phyloP scores from a whole-genome alignment of 495 filamentous ascomycete genomes.

The Trichodelitschia bisporula region DNA sequence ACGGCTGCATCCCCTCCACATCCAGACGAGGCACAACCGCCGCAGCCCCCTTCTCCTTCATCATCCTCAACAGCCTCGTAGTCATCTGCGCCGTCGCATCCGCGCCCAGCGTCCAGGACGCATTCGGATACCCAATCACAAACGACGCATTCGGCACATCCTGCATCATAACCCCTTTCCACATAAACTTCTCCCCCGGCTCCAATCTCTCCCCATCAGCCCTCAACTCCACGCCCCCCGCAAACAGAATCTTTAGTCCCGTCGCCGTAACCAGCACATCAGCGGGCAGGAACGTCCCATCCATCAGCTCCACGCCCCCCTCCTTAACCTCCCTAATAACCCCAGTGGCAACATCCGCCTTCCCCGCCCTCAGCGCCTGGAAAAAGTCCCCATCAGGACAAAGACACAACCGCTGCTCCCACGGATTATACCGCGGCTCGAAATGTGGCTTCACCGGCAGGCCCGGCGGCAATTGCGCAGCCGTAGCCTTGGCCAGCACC shows the following conservation, averaged over 20 bases:
- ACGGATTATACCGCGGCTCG: conserved; percentile 43
- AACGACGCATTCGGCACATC: conserved; percentile 31
- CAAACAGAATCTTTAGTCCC: conserved; percentile 33
- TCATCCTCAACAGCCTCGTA: conserved; percentile 19
- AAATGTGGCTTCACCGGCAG: conserved; percentile 42
- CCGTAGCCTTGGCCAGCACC: conserved; percentile 20
- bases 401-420: conserved; percentile 50
- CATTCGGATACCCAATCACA: conserved; percentile 31
- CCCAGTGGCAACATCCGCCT: conserved; percentile 39
- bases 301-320: conserved; percentile 29
- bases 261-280: conserved; percentile 62
- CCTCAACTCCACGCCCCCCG: conserved; percentile 21
- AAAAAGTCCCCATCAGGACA: conserved; percentile 54
- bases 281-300: conserved; percentile 28
- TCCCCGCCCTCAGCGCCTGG: conserved; percentile 27
- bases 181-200: conserved; percentile 23
- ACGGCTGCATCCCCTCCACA: conserved; percentile 11
- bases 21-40: conserved; percentile 12
- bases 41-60: conserved; percentile 17
- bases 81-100: conserved; percentile 26
- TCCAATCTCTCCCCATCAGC: conserved; percentile 31
- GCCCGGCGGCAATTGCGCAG: conserved; percentile 25
- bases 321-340: conserved; percentile 37
- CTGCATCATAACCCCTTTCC: conserved; percentile 35
- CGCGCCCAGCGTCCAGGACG: conserved; percentile 33